Conservation (phyloP, 768 basidiomycete genomes). For the Rhizopogon vesiculosus region DNA sequence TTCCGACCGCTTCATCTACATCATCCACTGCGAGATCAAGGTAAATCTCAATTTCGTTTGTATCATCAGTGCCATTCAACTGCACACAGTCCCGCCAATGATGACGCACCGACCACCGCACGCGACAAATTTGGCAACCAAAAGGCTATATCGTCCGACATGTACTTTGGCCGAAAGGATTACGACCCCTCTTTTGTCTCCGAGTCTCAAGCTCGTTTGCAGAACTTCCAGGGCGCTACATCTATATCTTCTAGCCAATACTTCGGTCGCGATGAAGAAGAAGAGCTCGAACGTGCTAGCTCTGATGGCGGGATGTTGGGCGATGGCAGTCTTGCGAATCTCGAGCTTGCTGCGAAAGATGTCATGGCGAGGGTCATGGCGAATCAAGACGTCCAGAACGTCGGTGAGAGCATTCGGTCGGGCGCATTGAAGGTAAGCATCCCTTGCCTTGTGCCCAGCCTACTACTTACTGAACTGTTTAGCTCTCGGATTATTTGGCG, state of each 20-base stretch:
- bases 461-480: not conserved
- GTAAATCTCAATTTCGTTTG: slow-evolving; percentile 11
- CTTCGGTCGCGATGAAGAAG: slow-evolving; percentile 91
- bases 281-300: slow-evolving; percentile 33
- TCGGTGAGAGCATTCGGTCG: slow-evolving; percentile 70
- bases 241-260: slow-evolving; percentile 95
- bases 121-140: slow-evolving; percentile 89
- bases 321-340: slow-evolving; percentile 46
- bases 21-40: slow-evolving; percentile 41
- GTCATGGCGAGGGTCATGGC: slow-evolving; percentile 68
- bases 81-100: slow-evolving; percentile 25
- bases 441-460: not conserved
- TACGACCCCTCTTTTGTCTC: slow-evolving; percentile 70
- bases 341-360: slow-evolving; percentile 70
- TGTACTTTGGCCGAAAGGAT: slow-evolving; percentile 88
- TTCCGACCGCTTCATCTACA: slow-evolving; percentile 58
- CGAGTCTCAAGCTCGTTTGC: slow-evolving; percentile 80
- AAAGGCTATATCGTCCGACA: slow-evolving; percentile 96
- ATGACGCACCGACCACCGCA: slow-evolving; percentile 72
- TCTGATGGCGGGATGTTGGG: slow-evolving; percentile 53
- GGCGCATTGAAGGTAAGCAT: slow-evolving; percentile 76
- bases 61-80: not conserved
- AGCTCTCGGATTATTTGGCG: slow-evolving; percentile 67
- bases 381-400: slow-evolving; percentile 85
- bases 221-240: slow-evolving; percentile 85